These are phyloP conservation scores for Ettlia oleoabundans DNA, from an alignment of 139 green algal species.

Conservation along the genomic window DNA sequence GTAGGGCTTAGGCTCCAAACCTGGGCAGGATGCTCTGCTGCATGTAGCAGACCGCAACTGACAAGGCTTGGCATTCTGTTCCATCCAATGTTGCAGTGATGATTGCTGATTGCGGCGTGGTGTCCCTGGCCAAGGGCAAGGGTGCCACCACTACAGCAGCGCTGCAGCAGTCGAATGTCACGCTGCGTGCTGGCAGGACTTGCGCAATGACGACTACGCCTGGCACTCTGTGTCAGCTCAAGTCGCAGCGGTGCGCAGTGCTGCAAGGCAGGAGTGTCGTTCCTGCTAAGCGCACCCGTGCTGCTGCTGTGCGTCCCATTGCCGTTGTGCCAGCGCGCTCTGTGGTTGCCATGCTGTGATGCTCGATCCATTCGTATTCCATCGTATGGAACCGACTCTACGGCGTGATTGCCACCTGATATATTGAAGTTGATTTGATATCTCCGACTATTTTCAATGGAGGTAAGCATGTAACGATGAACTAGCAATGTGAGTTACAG, in stretches of 20 bases:
- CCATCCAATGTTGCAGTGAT: background rate
- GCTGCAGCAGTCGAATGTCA: background rate
- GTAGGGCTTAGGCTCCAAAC: no score
- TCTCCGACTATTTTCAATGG: background rate
- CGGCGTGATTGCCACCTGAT: no score
- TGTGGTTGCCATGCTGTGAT: background rate
- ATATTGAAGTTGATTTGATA: no score
- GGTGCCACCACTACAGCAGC: background rate
- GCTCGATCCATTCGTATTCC: background rate
- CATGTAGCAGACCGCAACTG: background rate
- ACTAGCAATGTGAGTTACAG: no score
- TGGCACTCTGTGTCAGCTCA: background rate
- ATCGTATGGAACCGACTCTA: no score
- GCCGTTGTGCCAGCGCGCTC: background rate
- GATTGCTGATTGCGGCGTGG: slow-evolving; percentile 28
- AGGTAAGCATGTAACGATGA: background rate
- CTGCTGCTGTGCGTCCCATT: background rate
- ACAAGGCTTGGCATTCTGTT: background rate
- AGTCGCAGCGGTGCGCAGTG: background rate
- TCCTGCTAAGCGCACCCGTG: background rate
- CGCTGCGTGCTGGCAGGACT: background rate
- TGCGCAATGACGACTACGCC: background rate
- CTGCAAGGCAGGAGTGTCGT: background rate
- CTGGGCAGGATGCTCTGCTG: background rate
- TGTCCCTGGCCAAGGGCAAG: slow-evolving; percentile 13